phyloP scores from a whole-genome alignment of 2,329 filamentous ascomycete genomes.

The Diaporthe sp. region DNA sequence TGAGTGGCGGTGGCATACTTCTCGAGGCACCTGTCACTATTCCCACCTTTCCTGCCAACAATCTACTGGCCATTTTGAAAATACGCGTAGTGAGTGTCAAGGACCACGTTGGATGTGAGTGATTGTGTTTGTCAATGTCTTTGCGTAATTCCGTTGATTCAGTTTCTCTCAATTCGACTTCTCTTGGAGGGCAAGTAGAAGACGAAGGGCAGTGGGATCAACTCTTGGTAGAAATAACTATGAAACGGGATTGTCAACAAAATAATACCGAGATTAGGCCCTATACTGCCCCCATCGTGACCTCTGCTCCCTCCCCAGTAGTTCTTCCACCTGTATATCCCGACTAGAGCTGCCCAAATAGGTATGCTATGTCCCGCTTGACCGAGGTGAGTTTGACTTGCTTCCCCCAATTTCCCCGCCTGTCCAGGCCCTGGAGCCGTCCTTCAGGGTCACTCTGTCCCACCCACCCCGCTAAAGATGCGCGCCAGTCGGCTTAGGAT shows the following conservation, averaged over 20 bases:
- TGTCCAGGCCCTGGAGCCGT: conserved; percentile 17
- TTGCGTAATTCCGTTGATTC: background rate
- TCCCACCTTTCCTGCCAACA: conserved; percentile 43
- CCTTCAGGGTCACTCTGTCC: conserved; percentile 24
- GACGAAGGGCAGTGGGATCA: background rate
- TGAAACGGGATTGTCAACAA: background rate
- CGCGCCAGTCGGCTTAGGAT: conserved; percentile 43
- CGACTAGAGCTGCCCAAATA: conserved; percentile 17
- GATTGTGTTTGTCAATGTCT: background rate
- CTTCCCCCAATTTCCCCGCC: conserved; percentile 33
- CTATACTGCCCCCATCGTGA: conserved; percentile 36
- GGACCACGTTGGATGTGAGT: background rate
- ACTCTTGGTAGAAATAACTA: conserved; percentile 7
- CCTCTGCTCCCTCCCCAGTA: conserved; percentile 9
- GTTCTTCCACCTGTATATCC: conserved; percentile 21
- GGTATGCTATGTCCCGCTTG: conserved; percentile 29
- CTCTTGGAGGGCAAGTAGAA: background rate
- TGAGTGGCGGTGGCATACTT: conserved; percentile 63
- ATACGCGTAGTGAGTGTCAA: background rate
- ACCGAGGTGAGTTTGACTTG: conserved; percentile 27
- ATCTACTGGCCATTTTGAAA: conserved; percentile 38
- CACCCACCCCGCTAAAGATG: conserved; percentile 32
- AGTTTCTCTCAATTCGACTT: background rate
- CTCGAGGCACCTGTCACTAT: conserved; percentile 68
- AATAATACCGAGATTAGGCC: conserved; percentile 16